Conservation (phyloP, 139 green algal genomes). For the Tetraselmis striata region DNA sequence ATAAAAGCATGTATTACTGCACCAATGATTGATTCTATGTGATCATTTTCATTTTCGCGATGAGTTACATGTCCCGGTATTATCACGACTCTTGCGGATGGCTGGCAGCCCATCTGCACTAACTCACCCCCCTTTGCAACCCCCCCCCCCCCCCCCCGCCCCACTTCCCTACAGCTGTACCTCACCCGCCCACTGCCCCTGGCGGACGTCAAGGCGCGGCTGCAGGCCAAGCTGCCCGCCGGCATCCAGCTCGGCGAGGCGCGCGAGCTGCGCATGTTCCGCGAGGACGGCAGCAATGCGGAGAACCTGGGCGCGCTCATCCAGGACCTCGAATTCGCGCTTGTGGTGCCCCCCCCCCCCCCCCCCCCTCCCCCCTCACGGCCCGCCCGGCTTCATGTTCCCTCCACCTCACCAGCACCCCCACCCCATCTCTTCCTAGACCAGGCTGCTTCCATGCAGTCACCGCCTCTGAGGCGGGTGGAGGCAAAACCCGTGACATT, state of each 20-base stretch:
- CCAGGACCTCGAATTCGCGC: conserved; percentile 24
- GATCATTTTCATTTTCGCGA: too few relatives aligned
- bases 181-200: conserved; percentile 26
- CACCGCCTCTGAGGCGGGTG: neutral
- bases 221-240: conserved; percentile 37
- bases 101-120: too few relatives aligned
- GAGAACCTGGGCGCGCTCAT: conserved; percentile 37
- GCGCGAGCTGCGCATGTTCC: conserved; percentile 31
- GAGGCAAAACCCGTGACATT: neutral
- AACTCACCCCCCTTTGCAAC: too few relatives aligned
- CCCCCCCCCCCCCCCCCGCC: too few relatives aligned
- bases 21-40: too few relatives aligned
- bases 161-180: conserved; percentile 11
- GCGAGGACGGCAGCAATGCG: conserved; percentile 32
- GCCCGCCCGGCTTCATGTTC: conserved; percentile 3
- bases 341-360: neutral
- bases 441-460: neutral
- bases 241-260: conserved; percentile 32
- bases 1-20: too few relatives aligned
- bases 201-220: conserved; percentile 6
- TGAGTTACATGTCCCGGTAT: too few relatives aligned
- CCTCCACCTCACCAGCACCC: too few relatives aligned
- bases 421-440: conserved; percentile 8
- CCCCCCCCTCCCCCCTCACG: conserved; percentile 8
- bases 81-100: too few relatives aligned